These are phyloP conservation scores for Chaetomidium leptoderma DNA, from an alignment of 495 filamentous ascomycete genomes.

Conservation along the genomic window DNA sequence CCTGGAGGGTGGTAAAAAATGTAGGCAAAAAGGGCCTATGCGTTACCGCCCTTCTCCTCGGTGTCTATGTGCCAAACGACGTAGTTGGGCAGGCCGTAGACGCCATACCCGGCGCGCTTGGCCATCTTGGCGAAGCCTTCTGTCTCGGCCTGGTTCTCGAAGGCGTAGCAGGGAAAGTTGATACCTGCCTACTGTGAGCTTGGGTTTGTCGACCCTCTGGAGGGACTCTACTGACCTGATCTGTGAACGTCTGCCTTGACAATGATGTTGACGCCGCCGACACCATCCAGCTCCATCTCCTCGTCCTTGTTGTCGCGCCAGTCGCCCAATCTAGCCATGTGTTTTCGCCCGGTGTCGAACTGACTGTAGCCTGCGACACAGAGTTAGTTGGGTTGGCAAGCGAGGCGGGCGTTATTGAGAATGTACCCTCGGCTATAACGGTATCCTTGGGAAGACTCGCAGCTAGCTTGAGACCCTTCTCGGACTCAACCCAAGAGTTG, in stretches of 20 bases:
- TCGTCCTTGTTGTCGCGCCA: constrained; percentile 87
- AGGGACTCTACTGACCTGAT: constrained; percentile 57
- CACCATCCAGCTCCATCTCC: constrained; percentile 87
- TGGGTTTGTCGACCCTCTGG: background rate
- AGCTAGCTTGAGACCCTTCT: constrained; percentile 69
- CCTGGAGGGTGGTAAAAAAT: background rate
- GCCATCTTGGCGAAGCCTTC: constrained; percentile 99
- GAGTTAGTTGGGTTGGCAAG: constrained; percentile 3
- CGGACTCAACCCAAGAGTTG: constrained; percentile 97
- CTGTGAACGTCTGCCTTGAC: constrained; percentile 97
- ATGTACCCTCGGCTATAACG: constrained; percentile 77
- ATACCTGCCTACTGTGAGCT: constrained; percentile 56
- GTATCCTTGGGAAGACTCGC: constrained; percentile 68
- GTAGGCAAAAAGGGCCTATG: constrained; percentile 23
- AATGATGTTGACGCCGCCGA: constrained; percentile 94
- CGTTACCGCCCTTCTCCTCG: constrained; percentile 91
- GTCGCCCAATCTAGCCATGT: constrained; percentile 85
- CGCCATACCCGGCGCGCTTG: constrained; percentile 90
- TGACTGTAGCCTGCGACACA: constrained; percentile 75
- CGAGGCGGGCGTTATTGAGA: background rate
- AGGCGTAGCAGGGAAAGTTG: constrained; percentile 95
- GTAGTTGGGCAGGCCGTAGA: constrained; percentile 92
- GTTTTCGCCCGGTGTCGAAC: constrained; percentile 79
- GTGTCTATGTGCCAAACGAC: constrained; percentile 99
- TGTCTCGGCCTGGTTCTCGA: constrained; percentile 98